Conservation (phyloP, 2,329 filamentous ascomycete genomes). For the Penicillium sp. region DNA sequence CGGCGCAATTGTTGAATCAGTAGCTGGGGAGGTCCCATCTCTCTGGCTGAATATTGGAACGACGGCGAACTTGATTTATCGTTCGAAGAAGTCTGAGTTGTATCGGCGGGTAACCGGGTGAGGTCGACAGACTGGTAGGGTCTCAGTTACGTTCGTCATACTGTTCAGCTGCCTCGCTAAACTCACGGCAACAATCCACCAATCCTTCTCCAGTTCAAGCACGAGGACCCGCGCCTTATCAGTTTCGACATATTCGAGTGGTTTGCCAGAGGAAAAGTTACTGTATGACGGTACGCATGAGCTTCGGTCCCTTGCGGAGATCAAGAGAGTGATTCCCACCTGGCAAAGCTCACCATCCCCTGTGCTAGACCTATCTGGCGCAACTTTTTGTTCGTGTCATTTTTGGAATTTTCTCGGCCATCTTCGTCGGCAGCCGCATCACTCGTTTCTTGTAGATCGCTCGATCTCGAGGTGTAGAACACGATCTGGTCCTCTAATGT, state of each 20-base stretch:
- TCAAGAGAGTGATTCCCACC: slow-evolving; percentile 48
- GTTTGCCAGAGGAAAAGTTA: slow-evolving; percentile 76
- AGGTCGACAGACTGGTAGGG: slow-evolving; percentile 72
- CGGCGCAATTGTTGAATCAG: slow-evolving; percentile 79
- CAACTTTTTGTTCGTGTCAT: slow-evolving; percentile 81
- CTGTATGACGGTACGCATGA: slow-evolving; percentile 45
- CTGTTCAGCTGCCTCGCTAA: background rate
- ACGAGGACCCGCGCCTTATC: slow-evolving; percentile 83
- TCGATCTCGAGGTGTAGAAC: slow-evolving; percentile 74
- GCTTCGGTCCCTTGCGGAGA: slow-evolving; percentile 6
- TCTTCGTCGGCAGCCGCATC: slow-evolving; percentile 25
- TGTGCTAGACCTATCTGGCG: slow-evolving; percentile 94
- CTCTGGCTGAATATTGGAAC: slow-evolving; percentile 83
- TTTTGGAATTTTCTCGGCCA: slow-evolving; percentile 47
- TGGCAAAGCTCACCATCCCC: slow-evolving; percentile 91
- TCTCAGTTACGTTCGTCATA: slow-evolving; percentile 1
- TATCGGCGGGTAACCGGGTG: slow-evolving; percentile 67
- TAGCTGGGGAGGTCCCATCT: slow-evolving; percentile 80
- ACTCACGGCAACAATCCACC: slow-evolving; percentile 93
- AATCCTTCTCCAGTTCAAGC: slow-evolving; percentile 83
- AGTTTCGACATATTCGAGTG: slow-evolving; percentile 86
- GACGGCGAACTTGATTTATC: slow-evolving; percentile 47
- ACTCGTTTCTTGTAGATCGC: slow-evolving; percentile 31
- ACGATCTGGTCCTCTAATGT: slow-evolving; percentile 81
- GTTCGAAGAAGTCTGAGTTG: slow-evolving; percentile 46